Evolutionary conservation across 208 protist species (phyloP), one percentile per base, ranked within the genome.

Genomic region (Acanthamoeba sp.): DNA sequence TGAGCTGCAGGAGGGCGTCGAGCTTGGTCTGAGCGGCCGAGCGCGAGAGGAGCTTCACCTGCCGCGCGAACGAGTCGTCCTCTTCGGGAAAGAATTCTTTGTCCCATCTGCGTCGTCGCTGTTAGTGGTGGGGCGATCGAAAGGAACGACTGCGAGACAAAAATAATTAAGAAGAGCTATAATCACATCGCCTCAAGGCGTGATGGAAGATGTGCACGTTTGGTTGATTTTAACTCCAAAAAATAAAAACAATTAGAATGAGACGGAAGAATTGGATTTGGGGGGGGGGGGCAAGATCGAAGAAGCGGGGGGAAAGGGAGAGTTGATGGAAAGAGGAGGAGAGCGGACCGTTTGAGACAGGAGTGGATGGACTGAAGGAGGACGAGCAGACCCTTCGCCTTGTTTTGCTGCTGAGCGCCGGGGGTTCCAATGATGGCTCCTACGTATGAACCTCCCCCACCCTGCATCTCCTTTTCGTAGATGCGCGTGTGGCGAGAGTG

Each of bases 81-180:
- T 42, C 42, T 16, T 42, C 36, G 6, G 76, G 76, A 27, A 85
- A 85, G 76, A 85, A 85, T 29, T 85, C 76, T 18, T 32, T 42
- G 16, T 85, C 76, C 76, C 76, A 85, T 24, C 76, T 85, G 76
- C n/a, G n/a, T n/a, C n/a, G n/a, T n/a, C n/a, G n/a, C n/a, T n/a
- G n/a, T n/a, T n/a, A n/a, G n/a, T n/a, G n/a, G n/a, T n/a, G n/a
- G n/a, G n/a, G n/a, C n/a, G n/a, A n/a, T n/a, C n/a, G n/a, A n/a
- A n/a, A n/a, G n/a, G n/a, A n/a, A n/a, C n/a, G n/a, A n/a, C n/a
- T n/a, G n/a, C n/a, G n/a, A n/a, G n/a, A n/a, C n/a, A n/a, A n/a
- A n/a, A n/a, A n/a, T n/a, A n/a, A n/a, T n/a, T n/a, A n/a, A n/a
- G n/a, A n/a, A n/a, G n/a, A n/a, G n/a, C n/a, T n/a, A n/a, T n/a